A percentile compares a stretch with the other conserved stretches of the same genome.
These are phyloP conservation scores for Fusarium lateritium DNA, from an alignment of 2,329 filamentous ascomycete species.

Conservation along the genomic window DNA sequence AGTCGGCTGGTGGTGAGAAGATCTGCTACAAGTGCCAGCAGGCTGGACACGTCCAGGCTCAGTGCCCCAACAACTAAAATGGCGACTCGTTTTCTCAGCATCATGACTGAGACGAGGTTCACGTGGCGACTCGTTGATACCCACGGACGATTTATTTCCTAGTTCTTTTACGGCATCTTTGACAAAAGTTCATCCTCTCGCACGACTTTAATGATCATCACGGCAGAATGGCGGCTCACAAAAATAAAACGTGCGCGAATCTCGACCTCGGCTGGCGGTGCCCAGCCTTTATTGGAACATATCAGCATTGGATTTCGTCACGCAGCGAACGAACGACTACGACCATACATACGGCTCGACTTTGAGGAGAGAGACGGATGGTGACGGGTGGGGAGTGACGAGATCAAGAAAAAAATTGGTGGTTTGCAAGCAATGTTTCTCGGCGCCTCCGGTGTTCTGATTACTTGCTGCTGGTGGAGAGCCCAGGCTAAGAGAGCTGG, in stretches of 20 bases:
- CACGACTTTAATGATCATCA: constrained; percentile 53
- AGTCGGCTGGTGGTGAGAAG: constrained; percentile 88
- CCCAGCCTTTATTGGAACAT: constrained; percentile 50
- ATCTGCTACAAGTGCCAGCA: constrained; percentile 98
- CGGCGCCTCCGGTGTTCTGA: constrained; percentile 23
- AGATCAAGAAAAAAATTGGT: constrained; percentile 45
- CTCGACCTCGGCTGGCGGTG: constrained; percentile 43
- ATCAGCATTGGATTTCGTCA: constrained; percentile 53
- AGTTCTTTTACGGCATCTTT: constrained; percentile 50
- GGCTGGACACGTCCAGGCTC: constrained; percentile 90
- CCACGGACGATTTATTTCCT: constrained; percentile 56
- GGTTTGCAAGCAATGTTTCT: constrained; percentile 43
- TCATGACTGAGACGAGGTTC: constrained; percentile 51
- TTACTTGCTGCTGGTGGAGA: constrained; percentile 32
- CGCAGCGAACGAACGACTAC: constrained; percentile 44
- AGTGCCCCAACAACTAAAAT: constrained; percentile 85
- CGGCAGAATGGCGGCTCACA: constrained; percentile 48
- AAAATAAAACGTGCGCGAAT: constrained; percentile 49
- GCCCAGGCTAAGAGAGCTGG: constrained; percentile 46
- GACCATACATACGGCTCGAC: constrained; percentile 45
- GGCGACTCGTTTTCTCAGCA: constrained; percentile 47
- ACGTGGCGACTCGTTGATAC: constrained; percentile 61
- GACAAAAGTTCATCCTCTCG: constrained; percentile 51
- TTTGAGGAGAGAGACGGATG: constrained; percentile 49
- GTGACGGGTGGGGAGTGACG: constrained; percentile 49